Evolutionary conservation across 768 basidiomycete species (phyloP).

Genomic region (Mycena rebaudengoi): DNA sequence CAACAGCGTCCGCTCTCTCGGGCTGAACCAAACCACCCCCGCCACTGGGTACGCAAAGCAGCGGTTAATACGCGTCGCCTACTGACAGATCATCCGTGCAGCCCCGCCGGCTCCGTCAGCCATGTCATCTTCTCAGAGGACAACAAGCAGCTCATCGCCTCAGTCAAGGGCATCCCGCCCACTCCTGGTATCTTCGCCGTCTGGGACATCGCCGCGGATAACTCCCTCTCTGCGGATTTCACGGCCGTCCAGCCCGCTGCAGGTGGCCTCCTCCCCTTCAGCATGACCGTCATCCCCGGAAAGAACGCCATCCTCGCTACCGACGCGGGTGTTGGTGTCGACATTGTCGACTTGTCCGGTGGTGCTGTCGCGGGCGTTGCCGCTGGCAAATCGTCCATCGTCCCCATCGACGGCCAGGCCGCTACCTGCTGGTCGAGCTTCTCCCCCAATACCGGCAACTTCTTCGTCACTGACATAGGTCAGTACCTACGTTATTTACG

Average conservation of each 20-base stretch:
- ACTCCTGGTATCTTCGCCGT: conserved; percentile 59
- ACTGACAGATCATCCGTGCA: background rate
- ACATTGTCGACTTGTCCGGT: conserved; percentile 46
- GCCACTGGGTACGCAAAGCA: conserved; percentile 43
- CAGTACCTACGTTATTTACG: too few relatives aligned
- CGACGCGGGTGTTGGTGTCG: conserved; percentile 49
- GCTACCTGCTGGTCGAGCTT: conserved; percentile 56
- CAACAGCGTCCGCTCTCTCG: conserved; percentile 52
- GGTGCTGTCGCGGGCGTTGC: conserved; percentile 40
- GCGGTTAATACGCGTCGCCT: background rate
- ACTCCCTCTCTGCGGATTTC: conserved; percentile 54
- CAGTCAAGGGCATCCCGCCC: conserved; percentile 58
- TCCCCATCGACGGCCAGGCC: conserved; percentile 47
- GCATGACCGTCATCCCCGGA: conserved; percentile 52
- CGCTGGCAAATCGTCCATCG: conserved; percentile 35
- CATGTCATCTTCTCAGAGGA: conserved; percentile 59
- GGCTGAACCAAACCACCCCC: conserved; percentile 60
- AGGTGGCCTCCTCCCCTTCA: conserved; percentile 59
- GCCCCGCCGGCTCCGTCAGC: conserved; percentile 51
- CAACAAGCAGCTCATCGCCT: conserved; percentile 51
- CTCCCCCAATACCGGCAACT: conserved; percentile 51
- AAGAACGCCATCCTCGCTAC: conserved; percentile 51
- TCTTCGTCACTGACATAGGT: conserved; percentile 55
- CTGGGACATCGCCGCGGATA: conserved; percentile 55
- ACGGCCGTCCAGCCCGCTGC: conserved; percentile 42